phyloP scores from a whole-genome alignment of 176 grass and related monocot genomes.

The Lolium perenne region DNA sequence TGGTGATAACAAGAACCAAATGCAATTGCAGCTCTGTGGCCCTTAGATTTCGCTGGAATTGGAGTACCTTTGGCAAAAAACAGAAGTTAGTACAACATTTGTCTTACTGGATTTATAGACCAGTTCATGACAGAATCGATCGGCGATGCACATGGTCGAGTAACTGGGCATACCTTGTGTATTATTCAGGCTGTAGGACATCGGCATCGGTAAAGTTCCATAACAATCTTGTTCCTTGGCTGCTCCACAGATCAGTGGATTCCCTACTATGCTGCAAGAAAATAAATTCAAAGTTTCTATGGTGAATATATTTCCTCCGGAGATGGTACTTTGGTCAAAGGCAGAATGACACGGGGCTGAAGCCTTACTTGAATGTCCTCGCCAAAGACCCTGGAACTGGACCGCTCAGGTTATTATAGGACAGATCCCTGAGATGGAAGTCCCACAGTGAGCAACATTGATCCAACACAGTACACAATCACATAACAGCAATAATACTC shows the following conservation, averaged over 20 bases:
- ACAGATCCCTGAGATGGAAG: constrained; percentile 74
- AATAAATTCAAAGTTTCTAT: constrained; percentile 18
- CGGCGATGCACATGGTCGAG: not conserved
- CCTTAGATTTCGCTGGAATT: constrained; percentile 48
- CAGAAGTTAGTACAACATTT: constrained; percentile 24
- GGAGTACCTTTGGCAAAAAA: constrained; percentile 50
- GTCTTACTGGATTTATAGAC: constrained; percentile 1
- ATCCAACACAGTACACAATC: constrained; percentile 19
- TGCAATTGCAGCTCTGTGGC: constrained; percentile 56
- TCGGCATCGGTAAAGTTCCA: constrained; percentile 69
- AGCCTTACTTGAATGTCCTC: constrained; percentile 81
- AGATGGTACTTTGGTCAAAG: constrained; percentile 33
- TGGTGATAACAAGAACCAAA: too few relatives aligned
- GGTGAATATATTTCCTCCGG: not conserved
- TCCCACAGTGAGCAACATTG: constrained; percentile 28
- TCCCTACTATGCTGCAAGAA: constrained; percentile 80
- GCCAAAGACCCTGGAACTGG: constrained; percentile 62
- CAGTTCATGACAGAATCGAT: not conserved
- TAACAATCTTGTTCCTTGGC: constrained; percentile 69
- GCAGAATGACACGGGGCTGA: constrained; percentile 15
- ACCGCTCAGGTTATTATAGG: constrained; percentile 86
- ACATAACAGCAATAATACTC: constrained; percentile 46
- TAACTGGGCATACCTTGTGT: constrained; percentile 66
- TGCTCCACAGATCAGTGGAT: constrained; percentile 80
- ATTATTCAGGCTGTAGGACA: constrained; percentile 72